These are phyloP conservation scores for Tagetes erecta DNA, from an alignment of 129 eudicot species.

Conservation along the genomic window DNA sequence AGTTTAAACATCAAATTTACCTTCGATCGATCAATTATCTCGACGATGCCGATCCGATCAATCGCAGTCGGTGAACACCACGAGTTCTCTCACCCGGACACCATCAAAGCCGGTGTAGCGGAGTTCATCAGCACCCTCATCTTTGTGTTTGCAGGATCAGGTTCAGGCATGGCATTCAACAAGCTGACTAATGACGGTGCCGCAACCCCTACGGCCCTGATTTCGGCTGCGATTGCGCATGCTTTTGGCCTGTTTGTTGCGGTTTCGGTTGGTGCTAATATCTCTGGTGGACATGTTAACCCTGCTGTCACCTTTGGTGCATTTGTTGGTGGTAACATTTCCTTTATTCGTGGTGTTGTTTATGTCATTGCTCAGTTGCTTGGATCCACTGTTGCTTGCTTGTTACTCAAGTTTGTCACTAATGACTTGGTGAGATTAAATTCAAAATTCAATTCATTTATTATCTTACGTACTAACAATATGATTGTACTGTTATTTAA, in stretches of 20 bases:
- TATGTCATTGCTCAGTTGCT: conserved; percentile 57
- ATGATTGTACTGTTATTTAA: background rate
- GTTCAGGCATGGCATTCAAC: conserved; percentile 62
- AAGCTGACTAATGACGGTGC: conserved; percentile 44
- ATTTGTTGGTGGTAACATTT: conserved; percentile 57
- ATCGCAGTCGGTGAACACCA: conserved; percentile 44
- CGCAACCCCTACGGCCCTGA: conserved; percentile 45
- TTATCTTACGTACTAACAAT: background rate
- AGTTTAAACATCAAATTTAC: background rate
- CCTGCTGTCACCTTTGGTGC: conserved; percentile 69
- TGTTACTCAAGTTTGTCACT: conserved; percentile 56
- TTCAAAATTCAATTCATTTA: background rate
- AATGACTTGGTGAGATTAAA: conserved; percentile 39
- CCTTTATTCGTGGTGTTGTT: conserved; percentile 44
- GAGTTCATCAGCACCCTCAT: conserved; percentile 60
- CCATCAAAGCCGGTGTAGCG: conserved; percentile 53
- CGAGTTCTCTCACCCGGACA: conserved; percentile 42
- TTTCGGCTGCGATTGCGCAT: conserved; percentile 49
- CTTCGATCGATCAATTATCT: background rate
- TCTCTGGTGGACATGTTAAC: conserved; percentile 62
- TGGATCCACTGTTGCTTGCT: conserved; percentile 63
- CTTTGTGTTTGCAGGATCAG: conserved; percentile 57
- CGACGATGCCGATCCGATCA: conserved; percentile 47
- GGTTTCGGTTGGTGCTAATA: conserved; percentile 53
- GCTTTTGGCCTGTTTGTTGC: conserved; percentile 55